phyloP scores from a whole-genome alignment of 2,329 filamentous ascomycete genomes.

The Ophiostoma ulmi region DNA sequence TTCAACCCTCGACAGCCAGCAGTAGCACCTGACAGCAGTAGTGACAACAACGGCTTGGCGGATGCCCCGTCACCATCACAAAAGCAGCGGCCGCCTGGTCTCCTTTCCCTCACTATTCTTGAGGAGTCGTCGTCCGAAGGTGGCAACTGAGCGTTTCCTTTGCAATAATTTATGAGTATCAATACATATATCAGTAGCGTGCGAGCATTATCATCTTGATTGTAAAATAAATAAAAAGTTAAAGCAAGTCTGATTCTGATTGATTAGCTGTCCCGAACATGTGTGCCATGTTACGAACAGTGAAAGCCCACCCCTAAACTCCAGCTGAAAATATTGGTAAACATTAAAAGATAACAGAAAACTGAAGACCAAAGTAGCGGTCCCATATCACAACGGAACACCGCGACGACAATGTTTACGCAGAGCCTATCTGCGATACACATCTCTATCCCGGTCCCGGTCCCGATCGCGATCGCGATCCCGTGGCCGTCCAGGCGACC shows the following conservation, averaged over 20 bases:
- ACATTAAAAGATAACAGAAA: background rate
- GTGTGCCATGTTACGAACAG: background rate
- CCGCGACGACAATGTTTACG: background rate
- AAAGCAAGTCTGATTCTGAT: background rate
- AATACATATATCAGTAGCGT: background rate
- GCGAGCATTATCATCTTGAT: background rate
- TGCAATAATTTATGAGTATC: background rate
- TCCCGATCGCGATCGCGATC: constrained; percentile 45
- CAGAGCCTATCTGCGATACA: constrained; percentile 44
- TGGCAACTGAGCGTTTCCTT: background rate
- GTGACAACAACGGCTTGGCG: background rate
- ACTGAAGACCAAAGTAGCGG: background rate
- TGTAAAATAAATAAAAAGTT: background rate
- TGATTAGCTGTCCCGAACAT: background rate
- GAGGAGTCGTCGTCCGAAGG: constrained; percentile 26
- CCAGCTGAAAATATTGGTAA: background rate
- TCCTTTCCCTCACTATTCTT: constrained; percentile 24
- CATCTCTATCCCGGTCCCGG: constrained; percentile 43
- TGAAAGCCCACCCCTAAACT: background rate
- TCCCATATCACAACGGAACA: background rate
- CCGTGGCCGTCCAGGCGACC: constrained; percentile 39
- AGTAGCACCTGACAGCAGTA: background rate
- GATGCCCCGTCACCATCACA: background rate
- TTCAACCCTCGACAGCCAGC: constrained; percentile 22
- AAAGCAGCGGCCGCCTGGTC: constrained; percentile 8